Conservation (phyloP, 225 moss, liverwort and hornwort species). For the Antitrichia curtipendula region DNA sequence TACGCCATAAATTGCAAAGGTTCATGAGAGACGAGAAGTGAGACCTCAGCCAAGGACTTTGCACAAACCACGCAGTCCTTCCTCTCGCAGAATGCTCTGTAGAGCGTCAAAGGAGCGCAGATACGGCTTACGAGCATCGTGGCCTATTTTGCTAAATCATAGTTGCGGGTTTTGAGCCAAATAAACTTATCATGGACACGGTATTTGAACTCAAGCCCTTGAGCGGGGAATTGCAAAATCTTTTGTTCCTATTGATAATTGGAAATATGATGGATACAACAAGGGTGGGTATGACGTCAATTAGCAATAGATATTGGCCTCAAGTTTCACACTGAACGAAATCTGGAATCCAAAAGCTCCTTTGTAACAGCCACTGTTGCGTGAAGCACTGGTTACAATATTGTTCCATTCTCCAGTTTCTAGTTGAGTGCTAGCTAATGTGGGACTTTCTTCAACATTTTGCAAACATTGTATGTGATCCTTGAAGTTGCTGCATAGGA, state of each 20-base stretch:
- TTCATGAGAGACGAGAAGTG: background rate
- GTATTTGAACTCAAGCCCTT: background rate
- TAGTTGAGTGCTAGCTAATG: background rate
- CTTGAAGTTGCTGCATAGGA: background rate
- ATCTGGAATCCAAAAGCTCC: background rate
- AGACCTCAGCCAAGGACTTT: slow-evolving; percentile 80
- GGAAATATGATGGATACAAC: no score
- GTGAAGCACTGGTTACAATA: background rate
- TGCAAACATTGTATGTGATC: background rate
- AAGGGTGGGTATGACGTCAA: no score
- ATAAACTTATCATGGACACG: background rate
- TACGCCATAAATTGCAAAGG: no score
- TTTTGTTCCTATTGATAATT: no score
- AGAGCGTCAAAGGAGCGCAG: slow-evolving; percentile 40
- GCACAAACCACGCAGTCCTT: slow-evolving; percentile 65
- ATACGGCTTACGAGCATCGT: slow-evolving; percentile 38
- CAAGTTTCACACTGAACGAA: no score
- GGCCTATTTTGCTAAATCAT: background rate
- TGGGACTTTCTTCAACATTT: background rate
- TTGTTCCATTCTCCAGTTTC: background rate
- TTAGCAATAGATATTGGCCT: no score
- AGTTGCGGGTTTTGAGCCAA: background rate
- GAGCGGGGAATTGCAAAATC: background rate
- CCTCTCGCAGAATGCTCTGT: slow-evolving; percentile 56
- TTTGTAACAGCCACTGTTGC: background rate